These are phyloP conservation scores for Globisporangium radiosum DNA, from an alignment of 352 stramenopile genomes.

Conservation along the genomic window DNA sequence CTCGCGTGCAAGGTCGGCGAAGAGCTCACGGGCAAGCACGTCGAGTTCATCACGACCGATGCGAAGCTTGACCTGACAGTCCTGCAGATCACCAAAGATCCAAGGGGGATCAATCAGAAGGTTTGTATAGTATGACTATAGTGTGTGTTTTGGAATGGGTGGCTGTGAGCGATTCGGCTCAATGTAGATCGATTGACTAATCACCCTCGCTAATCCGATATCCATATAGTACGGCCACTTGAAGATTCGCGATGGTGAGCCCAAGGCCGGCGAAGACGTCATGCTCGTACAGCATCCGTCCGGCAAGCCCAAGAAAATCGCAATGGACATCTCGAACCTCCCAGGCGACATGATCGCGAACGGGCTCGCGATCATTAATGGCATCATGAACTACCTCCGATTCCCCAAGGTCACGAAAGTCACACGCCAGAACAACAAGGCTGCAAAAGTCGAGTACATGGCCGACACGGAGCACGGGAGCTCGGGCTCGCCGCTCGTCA, in stretches of 20 bases:
- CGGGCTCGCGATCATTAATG: neutral
- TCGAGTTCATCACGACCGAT: constrained; percentile 32
- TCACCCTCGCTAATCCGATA: neutral
- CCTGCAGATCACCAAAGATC: constrained; percentile 31
- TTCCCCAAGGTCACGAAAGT: constrained; percentile 16
- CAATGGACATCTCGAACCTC: constrained; percentile 22
- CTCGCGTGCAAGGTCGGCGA: neutral
- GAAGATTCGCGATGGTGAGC: constrained; percentile 28
- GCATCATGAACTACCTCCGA: neutral
- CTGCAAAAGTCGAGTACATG: constrained; percentile 40
- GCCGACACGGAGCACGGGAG: constrained; percentile 59
- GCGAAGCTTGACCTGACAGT: constrained; percentile 44
- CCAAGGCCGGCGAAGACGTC: constrained; percentile 34
- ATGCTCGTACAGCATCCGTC: constrained; percentile 51
- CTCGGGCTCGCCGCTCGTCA: constrained; percentile 53
- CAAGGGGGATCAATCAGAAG: constrained; percentile 17
- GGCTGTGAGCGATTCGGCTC: too few relatives aligned
- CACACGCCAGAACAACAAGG: constrained; percentile 22
- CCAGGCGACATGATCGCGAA: neutral
- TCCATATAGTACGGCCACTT: constrained; percentile 55
- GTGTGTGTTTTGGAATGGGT: too few relatives aligned
- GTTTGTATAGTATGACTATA: too few relatives aligned
- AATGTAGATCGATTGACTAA: too few relatives aligned
- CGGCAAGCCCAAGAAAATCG: constrained; percentile 44
- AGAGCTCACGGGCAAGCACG: constrained; percentile 18